These are phyloP conservation scores for Psilocybe subaeruginosa DNA, from an alignment of 768 basidiomycete species.

Conservation along the genomic window DNA sequence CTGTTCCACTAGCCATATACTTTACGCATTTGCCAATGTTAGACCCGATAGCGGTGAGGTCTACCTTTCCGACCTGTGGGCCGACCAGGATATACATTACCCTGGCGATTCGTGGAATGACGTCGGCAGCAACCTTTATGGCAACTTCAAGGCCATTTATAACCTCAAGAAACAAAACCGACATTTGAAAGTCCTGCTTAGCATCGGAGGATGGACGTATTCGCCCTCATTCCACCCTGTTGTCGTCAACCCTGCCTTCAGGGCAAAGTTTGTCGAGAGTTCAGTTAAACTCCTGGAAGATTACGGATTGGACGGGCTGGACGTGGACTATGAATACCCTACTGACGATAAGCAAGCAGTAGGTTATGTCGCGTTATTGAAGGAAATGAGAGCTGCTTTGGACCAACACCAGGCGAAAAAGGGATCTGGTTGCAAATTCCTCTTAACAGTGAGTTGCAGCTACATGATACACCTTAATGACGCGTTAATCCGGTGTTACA, in stretches of 20 bases:
- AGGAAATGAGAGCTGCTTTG: slow-evolving; percentile 72
- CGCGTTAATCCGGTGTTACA: slow-evolving; percentile 28
- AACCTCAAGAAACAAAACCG: slow-evolving; percentile 86
- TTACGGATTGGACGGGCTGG: slow-evolving; percentile 90
- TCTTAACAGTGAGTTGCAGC: slow-evolving; percentile 64
- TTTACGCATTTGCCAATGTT: slow-evolving; percentile 93
- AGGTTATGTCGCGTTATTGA: slow-evolving; percentile 84
- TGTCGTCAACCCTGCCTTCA: slow-evolving; percentile 62
- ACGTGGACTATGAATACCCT: slow-evolving; percentile 95
- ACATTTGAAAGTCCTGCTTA: slow-evolving; percentile 79
- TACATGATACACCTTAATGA: background rate
- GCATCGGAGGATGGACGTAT: slow-evolving; percentile 97
- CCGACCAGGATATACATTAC: slow-evolving; percentile 97
- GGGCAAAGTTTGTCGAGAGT: slow-evolving; percentile 80
- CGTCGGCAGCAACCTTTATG: slow-evolving; percentile 86
- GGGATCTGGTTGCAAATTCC: slow-evolving; percentile 62
- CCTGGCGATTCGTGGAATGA: slow-evolving; percentile 97
- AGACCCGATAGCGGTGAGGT: slow-evolving; percentile 86
- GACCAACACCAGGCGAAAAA: slow-evolving; percentile 71
- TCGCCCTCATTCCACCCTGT: slow-evolving; percentile 86
- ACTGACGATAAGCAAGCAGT: slow-evolving; percentile 72
- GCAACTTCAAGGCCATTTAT: slow-evolving; percentile 94
- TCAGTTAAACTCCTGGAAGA: slow-evolving; percentile 84
- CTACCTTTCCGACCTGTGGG: slow-evolving; percentile 87
- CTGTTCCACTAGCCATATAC: slow-evolving; percentile 63